Evolutionary conservation across 2,329 filamentous ascomycete species (phyloP), one percentile per base, ranked within the genome.

Genomic region (Trichoderma cornu-damae): DNA sequence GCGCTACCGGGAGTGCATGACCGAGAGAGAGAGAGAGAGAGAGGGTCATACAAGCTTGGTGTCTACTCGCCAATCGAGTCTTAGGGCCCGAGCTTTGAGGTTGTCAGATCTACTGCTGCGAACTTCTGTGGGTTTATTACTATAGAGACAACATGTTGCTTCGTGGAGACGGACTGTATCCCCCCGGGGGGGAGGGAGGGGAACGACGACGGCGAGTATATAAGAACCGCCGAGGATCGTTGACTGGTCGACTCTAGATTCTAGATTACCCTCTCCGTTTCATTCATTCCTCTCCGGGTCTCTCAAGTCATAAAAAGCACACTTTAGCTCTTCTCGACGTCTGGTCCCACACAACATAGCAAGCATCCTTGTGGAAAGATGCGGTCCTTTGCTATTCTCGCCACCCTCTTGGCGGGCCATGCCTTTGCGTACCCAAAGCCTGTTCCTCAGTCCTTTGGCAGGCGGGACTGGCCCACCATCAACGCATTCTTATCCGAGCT

Each of bases 401-500:
- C 47, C 11, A 35, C 54, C 7, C 24, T 58, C 35, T 16, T 60
- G 38, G 58, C 58, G 16, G 52, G 58, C 28, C 43, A 57, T 3
- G 58, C 54, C 54, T 35, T 60, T 35, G 58, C 58, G 18, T 59
- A 46, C 53, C 58, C 58, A 3, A 57, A 55, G 4, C 42, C 43
- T 5, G 24, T 30, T 32, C 11, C 5, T n/a, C 37, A 52, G 37
- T 38, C 56, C 9, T 1, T 35, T 7, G 26, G 1, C 18, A 34
- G 20, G 3, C 54, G 58, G n/a, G 48, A n/a, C 42, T 60, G 53
- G 58, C 58, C 58, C 2, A 3, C 58, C 6, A 28, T 63, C 38
- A 61, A 60, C n/a, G 28, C 32, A 0, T 62, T 63, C 12, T 42
- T 63, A 14, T 22, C 56, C 16, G 42, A 56, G 14, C 30, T 63